phyloP scores from a whole-genome alignment of 2,329 filamentous ascomycete genomes.

The Aspergillus proliferans region DNA sequence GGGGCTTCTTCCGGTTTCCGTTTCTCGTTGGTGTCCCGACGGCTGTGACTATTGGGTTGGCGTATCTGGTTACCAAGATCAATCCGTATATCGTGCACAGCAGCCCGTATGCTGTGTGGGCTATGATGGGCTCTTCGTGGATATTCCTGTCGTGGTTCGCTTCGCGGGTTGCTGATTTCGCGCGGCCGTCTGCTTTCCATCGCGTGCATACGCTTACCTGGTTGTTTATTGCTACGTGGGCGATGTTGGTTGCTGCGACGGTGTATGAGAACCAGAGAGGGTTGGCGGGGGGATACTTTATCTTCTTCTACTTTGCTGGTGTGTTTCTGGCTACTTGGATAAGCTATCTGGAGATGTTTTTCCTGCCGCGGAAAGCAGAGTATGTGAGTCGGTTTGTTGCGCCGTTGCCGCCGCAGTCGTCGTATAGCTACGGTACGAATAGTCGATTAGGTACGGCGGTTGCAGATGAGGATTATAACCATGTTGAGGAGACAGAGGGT shows the following conservation, averaged over 20 bases:
- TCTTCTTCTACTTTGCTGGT: conserved; percentile 72
- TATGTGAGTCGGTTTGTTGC: conserved; percentile 56
- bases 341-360: conserved; percentile 73
- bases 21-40: conserved; percentile 64
- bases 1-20: conserved; percentile 79
- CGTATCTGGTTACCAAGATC: conserved; percentile 69
- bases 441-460: conserved; percentile 39
- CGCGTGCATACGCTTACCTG: conserved; percentile 75
- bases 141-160: conserved; percentile 78
- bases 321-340: conserved; percentile 69
- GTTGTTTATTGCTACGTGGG: conserved; percentile 73
- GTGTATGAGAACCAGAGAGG: conserved; percentile 70
- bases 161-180: conserved; percentile 68
- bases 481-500: conserved; percentile 26
- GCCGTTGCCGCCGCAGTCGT: conserved; percentile 18
- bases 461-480: conserved; percentile 31
- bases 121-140: conserved; percentile 77
- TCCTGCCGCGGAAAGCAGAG: conserved; percentile 62
- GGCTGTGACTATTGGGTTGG: conserved; percentile 63
- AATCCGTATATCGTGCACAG: conserved; percentile 91
- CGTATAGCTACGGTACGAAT: conserved; percentile 16
- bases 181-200: conserved; percentile 79
- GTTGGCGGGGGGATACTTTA: conserved; percentile 70
- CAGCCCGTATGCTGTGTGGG: conserved; percentile 80
- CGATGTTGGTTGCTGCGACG: conserved; percentile 63